A percentile compares a stretch with the other conserved stretches of the same genome.
Evolutionary conservation across 805 yeast species (phyloP).

Genomic region (Pichia scutulata): DNA sequence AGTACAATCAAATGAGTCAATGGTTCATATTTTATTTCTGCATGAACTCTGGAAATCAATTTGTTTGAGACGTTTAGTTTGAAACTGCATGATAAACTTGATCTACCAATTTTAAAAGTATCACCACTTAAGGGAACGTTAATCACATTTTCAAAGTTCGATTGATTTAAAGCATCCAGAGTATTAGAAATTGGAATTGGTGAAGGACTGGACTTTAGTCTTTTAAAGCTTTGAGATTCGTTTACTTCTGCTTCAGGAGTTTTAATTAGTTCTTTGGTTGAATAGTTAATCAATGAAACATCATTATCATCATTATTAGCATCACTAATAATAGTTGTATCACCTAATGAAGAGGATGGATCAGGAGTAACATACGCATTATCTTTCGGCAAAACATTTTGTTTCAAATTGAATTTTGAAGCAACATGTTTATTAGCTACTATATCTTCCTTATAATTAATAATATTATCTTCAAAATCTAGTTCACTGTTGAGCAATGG

Average conservation of each 20-base stretch:
- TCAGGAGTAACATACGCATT: conserved; percentile 60
- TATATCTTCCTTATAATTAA: background rate
- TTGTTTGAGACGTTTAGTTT: conserved; percentile 41
- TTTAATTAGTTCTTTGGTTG: background rate
- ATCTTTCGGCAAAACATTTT: background rate
- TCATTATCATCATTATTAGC: background rate
- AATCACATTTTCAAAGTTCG: conserved; percentile 12
- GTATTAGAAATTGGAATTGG: background rate
- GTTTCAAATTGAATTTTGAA: background rate
- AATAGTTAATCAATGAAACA: background rate
- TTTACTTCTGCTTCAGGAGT: background rate
- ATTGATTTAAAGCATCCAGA: conserved; percentile 3
- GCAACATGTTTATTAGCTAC: background rate
- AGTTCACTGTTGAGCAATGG: conserved; percentile 19
- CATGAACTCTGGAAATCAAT: conserved; percentile 62
- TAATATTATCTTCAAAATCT: background rate
- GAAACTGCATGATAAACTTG: conserved; percentile 52
- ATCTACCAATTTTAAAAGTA: conserved; percentile 53
- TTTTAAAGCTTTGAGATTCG: background rate
- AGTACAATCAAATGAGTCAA: conserved; percentile 38
- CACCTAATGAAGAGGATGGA: conserved; percentile 52
- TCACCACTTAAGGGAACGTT: conserved; percentile 33
- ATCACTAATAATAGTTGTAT: conserved; percentile 13
- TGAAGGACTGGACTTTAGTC: background rate
- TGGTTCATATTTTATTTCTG: conserved; percentile 39